These are phyloP conservation scores for Oryza glumipatula DNA, from an alignment of 176 grass and related monocot genomes.

Conservation along the genomic window DNA sequence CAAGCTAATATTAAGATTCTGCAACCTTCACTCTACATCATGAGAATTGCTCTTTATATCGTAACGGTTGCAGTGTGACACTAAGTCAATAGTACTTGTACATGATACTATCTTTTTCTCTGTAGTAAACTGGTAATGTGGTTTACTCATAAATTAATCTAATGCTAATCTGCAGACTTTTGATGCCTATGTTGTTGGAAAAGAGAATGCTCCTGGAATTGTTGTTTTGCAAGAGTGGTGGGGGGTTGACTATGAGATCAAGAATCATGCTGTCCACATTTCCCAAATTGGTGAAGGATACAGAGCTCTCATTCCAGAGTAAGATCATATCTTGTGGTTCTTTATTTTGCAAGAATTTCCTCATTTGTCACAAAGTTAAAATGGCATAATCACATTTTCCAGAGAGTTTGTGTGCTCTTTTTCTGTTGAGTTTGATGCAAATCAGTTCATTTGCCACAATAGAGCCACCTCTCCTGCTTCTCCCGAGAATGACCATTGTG, in stretches of 20 bases:
- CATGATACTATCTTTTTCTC: conserved; percentile 8
- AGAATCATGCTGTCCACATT: conserved; percentile 89
- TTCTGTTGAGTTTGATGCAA: not conserved
- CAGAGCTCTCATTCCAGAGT: conserved; percentile 95
- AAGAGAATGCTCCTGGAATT: conserved; percentile 93
- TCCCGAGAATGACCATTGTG: too few species aligned
- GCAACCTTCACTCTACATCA: not conserved
- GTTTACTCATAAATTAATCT: not conserved
- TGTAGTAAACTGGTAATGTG: not conserved
- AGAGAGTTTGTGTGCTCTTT: not conserved
- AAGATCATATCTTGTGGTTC: conserved; percentile 29
- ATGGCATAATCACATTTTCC: not conserved
- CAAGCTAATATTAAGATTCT: not conserved
- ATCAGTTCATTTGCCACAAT: not conserved
- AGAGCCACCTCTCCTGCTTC: too few species aligned
- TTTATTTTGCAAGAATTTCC: conserved; percentile 5
- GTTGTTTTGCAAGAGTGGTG: conserved; percentile 98
- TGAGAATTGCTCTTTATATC: not conserved
- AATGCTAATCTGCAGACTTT: conserved; percentile 61
- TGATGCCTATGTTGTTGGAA: conserved; percentile 88
- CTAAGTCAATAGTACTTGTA: too few species aligned
- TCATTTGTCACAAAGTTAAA: not conserved
- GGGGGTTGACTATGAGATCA: conserved; percentile 96
- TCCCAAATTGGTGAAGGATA: conserved; percentile 88
- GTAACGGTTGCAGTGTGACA: not conserved